Evolutionary conservation across 192 early-diverging fungal species (phyloP).

Genomic region (Coemansia sp.): DNA sequence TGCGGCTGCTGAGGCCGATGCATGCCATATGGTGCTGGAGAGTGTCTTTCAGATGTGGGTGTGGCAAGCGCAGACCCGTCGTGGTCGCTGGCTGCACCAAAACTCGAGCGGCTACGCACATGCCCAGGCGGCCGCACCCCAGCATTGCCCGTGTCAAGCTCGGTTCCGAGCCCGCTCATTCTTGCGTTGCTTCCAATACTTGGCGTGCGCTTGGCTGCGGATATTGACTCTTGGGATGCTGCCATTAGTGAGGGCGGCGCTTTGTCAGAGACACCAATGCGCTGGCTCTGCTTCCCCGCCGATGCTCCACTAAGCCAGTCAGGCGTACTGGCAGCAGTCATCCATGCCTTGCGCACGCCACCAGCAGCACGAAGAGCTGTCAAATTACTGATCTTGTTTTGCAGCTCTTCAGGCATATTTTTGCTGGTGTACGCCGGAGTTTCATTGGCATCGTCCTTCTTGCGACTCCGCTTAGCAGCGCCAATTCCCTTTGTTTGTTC

Average conservation of each 20-base stretch:
- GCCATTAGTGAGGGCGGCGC: neutral
- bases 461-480: constrained; percentile 40
- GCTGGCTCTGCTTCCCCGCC: neutral
- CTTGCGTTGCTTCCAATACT: constrained; percentile 8
- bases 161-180: neutral
- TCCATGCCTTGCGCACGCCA: constrained; percentile 60
- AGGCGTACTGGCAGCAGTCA: constrained; percentile 35
- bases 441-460: constrained; percentile 48
- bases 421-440: constrained; percentile 48
- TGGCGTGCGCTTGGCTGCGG: constrained; percentile 14
- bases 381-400: constrained; percentile 60
- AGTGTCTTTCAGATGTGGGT: constrained; percentile 19
- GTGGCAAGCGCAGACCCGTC: constrained; percentile 22
- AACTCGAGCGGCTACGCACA: constrained; percentile 33
- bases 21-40: neutral
- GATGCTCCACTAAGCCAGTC: constrained; percentile 25
- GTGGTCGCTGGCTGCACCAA: constrained; percentile 27
- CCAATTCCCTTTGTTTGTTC: constrained; percentile 21
- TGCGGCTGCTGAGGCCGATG: neutral
- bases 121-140: constrained; percentile 8
- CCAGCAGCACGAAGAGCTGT: constrained; percentile 61
- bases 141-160: constrained; percentile 2
- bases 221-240: neutral
- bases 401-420: constrained; percentile 55
- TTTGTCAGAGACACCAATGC: neutral